phyloP scores from a whole-genome alignment of 179 eudicot species.

The Beta macrorhiza region DNA sequence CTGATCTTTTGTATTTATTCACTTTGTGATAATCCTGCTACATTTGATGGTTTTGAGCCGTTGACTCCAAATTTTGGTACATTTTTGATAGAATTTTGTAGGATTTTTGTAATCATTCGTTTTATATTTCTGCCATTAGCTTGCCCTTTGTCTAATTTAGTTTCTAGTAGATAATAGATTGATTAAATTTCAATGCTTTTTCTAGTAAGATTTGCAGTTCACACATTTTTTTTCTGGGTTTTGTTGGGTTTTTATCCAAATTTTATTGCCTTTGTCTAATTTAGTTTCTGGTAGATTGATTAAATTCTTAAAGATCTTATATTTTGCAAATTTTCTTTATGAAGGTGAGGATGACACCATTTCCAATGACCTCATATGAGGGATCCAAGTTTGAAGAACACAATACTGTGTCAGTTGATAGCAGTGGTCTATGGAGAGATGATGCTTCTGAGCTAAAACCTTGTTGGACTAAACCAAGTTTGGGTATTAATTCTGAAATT shows the following conservation, averaged over 20 bases:
- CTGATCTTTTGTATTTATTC: background rate
- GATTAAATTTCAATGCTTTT: background rate
- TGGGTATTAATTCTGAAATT: slow-evolving; percentile 36
- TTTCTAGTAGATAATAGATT: background rate
- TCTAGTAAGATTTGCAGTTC: too few species aligned
- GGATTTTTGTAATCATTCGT: background rate
- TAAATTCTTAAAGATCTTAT: background rate
- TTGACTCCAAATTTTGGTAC: background rate
- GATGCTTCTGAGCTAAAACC: slow-evolving; percentile 59
- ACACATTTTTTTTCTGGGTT: too few species aligned
- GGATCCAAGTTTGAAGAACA: slow-evolving; percentile 40
- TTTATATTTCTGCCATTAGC: background rate
- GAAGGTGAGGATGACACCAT: slow-evolving; percentile 38
- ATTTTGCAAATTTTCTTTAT: background rate
- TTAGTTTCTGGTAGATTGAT: background rate
- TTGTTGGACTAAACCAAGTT: slow-evolving; percentile 69
- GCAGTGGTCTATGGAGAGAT: slow-evolving; percentile 62
- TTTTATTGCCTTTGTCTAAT: background rate
- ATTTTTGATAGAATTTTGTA: background rate
- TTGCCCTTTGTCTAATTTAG: background rate
- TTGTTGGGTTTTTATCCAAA: background rate
- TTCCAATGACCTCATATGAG: slow-evolving; percentile 32
- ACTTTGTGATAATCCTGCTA: background rate
- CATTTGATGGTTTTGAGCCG: background rate
- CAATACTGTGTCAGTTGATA: slow-evolving; percentile 33